Conservation (phyloP, 2,329 filamentous ascomycete species). For the Aspergillus versicolor region DNA sequence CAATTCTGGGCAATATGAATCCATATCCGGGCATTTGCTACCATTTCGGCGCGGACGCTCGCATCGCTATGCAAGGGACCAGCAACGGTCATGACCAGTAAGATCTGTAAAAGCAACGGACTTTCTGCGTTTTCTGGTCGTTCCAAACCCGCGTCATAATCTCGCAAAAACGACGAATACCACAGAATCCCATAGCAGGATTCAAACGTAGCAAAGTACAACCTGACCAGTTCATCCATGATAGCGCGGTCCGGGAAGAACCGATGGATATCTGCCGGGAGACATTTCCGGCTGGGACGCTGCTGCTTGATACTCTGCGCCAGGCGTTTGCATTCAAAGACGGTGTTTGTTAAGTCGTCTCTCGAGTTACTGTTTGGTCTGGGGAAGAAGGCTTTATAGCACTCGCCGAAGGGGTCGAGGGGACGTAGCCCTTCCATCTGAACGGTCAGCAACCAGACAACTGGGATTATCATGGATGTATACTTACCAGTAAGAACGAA, state of each 20-base stretch:
- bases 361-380: not conserved
- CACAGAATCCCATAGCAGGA: constrained; percentile 30
- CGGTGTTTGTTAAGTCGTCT: constrained; percentile 4
- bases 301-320: constrained; percentile 22
- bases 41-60: constrained; percentile 7
- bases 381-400: not conserved
- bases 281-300: constrained; percentile 18
- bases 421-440: constrained; percentile 10
- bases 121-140: constrained; percentile 6
- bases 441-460: not conserved
- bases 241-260: constrained; percentile 16
- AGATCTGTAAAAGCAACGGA: constrained; percentile 18
- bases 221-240: constrained; percentile 16
- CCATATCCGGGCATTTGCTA: constrained; percentile 12
- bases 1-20: constrained; percentile 20
- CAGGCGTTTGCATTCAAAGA: constrained; percentile 24
- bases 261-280: constrained; percentile 11
- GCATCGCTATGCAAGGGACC: constrained; percentile 11
- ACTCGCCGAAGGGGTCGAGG: constrained; percentile 11
- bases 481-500: constrained; percentile 16
- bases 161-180: constrained; percentile 23
- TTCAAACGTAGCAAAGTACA: constrained; percentile 29
- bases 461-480: not conserved
- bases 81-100: constrained; percentile 23
- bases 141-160: constrained; percentile 24